A percentile compares a stretch with the other conserved stretches of the same genome.
phyloP scores from a whole-genome alignment of 2,329 filamentous ascomycete genomes.

The Myriangium duriaei region DNA sequence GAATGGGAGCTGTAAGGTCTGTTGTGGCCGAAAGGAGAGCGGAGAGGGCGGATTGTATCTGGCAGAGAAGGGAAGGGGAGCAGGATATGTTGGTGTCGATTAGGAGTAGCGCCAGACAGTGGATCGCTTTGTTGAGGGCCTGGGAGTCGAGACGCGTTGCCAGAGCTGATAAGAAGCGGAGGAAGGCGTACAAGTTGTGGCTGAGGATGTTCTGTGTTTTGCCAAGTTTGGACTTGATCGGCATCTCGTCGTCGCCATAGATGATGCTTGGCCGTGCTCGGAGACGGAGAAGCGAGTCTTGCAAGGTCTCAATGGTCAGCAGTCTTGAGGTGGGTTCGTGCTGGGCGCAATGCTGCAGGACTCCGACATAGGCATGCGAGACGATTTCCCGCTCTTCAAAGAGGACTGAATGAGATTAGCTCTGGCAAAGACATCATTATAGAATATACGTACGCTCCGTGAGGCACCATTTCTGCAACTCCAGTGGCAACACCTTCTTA shows the following conservation, averaged over 20 bases:
- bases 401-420: conserved; percentile 11
- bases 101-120: conserved; percentile 1
- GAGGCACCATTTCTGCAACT: conserved; percentile 32
- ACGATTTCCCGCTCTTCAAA: conserved; percentile 23
- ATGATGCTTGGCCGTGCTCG: conserved; percentile 10
- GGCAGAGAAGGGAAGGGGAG: not conserved
- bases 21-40: not conserved
- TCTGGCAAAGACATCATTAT: not conserved
- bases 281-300: conserved; percentile 17
- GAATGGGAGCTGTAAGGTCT: no score
- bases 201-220: conserved; percentile 1
- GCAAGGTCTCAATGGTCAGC: conserved; percentile 14
- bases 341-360: conserved; percentile 12
- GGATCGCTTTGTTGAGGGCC: not conserved
- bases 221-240: not conserved
- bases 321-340: not conserved
- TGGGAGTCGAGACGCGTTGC: not conserved
- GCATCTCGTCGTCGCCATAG: not conserved
- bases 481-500: conserved; percentile 24
- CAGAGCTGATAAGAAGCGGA: not conserved
- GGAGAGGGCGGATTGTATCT: not conserved
- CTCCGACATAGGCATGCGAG: conserved; percentile 23
- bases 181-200: conserved; percentile 1
- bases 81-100: not conserved
- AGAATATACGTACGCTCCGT: conserved; percentile 17